A percentile compares a stretch with the other conserved stretches of the same genome.
Conservation (phyloP, 1,139 yeast genomes). For the Suhomyces bribrorum region DNA sequence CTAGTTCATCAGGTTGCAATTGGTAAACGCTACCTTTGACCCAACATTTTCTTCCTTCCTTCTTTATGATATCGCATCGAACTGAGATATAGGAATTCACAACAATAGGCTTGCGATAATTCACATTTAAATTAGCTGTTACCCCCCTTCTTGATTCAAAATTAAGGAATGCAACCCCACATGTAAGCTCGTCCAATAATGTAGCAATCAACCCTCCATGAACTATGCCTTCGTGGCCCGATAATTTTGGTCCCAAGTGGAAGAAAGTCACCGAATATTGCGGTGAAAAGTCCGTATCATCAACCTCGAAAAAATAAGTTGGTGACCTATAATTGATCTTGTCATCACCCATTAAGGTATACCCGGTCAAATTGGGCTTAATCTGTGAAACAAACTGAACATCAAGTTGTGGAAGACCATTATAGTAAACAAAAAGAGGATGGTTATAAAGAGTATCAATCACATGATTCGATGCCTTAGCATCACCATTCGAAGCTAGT, state of each 20-base stretch:
- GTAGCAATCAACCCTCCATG: constrained; percentile 61
- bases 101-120: constrained; percentile 41
- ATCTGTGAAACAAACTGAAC: constrained; percentile 17
- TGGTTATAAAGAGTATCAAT: constrained; percentile 1
- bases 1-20: constrained; percentile 18
- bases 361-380: constrained; percentile 40
- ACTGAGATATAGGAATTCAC: constrained; percentile 37
- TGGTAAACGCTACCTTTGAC: constrained; percentile 42
- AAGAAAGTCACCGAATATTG: constrained; percentile 43
- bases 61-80: constrained; percentile 35
- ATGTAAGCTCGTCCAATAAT: constrained; percentile 53
- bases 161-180: constrained; percentile 53
- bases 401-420: constrained; percentile 2
- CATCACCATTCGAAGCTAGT: not conserved
- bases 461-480: too few relatives aligned
- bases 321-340: constrained; percentile 39
- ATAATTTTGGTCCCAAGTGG: constrained; percentile 45
- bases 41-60: constrained; percentile 46
- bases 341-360: constrained; percentile 36
- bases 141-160: constrained; percentile 45
- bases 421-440: constrained; percentile 7
- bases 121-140: constrained; percentile 48
- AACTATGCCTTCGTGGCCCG: constrained; percentile 54
- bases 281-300: constrained; percentile 14
- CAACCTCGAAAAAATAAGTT: constrained; percentile 38